Conservation (phyloP, 352 stramenopile species). For the Pythium pectinolyticum region DNA sequence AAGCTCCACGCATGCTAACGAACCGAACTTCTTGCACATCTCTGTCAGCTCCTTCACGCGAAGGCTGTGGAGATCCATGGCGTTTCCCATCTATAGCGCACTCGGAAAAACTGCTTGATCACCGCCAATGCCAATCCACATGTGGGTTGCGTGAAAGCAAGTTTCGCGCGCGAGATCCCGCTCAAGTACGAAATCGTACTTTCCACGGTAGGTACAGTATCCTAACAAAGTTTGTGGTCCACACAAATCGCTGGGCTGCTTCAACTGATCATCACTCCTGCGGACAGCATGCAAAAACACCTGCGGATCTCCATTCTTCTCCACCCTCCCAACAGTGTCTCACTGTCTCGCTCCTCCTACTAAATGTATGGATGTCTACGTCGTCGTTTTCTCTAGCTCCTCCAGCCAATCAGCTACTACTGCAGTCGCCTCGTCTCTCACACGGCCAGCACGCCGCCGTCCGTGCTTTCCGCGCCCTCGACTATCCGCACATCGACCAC, state of each 20-base stretch:
- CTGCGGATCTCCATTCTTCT: no score
- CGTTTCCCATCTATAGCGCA: background rate
- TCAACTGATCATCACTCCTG: no score
- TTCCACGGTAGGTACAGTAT: background rate
- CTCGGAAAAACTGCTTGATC: background rate
- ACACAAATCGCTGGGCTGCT: no score
- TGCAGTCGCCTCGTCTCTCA: background rate
- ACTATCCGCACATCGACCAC: slow-evolving; percentile 77
- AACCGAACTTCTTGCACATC: slow-evolving; percentile 75
- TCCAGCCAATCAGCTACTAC: background rate
- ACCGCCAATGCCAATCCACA: slow-evolving; percentile 1
- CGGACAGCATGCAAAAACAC: no score
- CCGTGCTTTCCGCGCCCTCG: slow-evolving; percentile 8
- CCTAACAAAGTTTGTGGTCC: no score
- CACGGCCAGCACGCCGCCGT: slow-evolving; percentile 2
- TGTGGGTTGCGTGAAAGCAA: background rate
- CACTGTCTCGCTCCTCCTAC: no score
- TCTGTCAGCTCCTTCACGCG: slow-evolving; percentile 83
- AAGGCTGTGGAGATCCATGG: slow-evolving; percentile 68
- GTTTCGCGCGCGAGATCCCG: background rate
- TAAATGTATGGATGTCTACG: no score
- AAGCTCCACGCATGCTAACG: slow-evolving; percentile 15
- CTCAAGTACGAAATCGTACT: slow-evolving; percentile 23
- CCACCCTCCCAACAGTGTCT: no score
- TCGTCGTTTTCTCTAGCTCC: background rate